These are phyloP conservation scores for Panaeolus cyanescens DNA, from an alignment of 768 basidiomycete genomes.

Conservation along the genomic window DNA sequence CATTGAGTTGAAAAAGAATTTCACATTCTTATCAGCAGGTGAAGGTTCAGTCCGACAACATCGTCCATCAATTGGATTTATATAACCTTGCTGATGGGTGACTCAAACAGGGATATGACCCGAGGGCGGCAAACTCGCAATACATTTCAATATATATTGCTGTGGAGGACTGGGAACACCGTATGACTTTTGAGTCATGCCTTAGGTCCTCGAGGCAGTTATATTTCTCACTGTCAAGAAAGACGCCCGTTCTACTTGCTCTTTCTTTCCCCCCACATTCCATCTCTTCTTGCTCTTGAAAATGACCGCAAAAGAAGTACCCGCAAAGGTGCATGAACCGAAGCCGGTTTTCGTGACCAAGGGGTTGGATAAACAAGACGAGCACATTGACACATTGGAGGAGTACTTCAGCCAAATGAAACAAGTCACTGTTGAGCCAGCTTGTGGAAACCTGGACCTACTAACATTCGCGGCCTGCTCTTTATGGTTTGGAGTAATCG, in stretches of 20 bases:
- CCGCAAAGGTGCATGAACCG: background rate
- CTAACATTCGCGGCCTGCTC: slow-evolving; percentile 39
- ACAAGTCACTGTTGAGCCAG: slow-evolving; percentile 39
- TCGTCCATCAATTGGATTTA: background rate
- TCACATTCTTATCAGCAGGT: no score
- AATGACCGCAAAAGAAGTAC: slow-evolving; percentile 7
- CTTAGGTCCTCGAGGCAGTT: slow-evolving; percentile 18
- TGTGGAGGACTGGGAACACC: no score
- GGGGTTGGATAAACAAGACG: slow-evolving; percentile 41
- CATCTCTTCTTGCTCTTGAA: background rate
- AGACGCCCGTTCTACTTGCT: slow-evolving; percentile 21
- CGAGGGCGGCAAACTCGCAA: no score
- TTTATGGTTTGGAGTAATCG: slow-evolving; percentile 44
- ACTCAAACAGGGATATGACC: no score
- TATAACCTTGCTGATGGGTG: no score
- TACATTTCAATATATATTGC: no score
- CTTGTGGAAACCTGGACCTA: slow-evolving; percentile 34
- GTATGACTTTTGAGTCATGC: slow-evolving; percentile 17
- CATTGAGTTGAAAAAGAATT: no score
- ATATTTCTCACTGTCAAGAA: slow-evolving; percentile 14
- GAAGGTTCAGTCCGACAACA: background rate
- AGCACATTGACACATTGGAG: slow-evolving; percentile 34
- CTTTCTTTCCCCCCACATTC: slow-evolving; percentile 8
- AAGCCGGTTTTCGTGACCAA: slow-evolving; percentile 13
- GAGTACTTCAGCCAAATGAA: slow-evolving; percentile 43